phyloP scores from a whole-genome alignment of 768 basidiomycete species.

The Termitomyces eurrhizus region DNA sequence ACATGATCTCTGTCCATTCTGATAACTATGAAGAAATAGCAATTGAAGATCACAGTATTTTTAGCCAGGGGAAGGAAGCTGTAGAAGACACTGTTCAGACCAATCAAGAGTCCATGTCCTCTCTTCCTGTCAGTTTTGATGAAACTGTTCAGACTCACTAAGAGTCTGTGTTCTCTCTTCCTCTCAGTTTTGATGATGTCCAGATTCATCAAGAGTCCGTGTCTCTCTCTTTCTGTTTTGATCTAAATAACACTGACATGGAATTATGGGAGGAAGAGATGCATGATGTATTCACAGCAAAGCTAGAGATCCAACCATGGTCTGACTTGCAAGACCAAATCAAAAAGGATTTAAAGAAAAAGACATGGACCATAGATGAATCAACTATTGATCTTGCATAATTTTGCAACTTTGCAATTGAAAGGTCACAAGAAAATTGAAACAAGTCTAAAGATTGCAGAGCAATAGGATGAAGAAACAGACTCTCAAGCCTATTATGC shows the following conservation, averaged over 20 bases:
- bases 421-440: background rate
- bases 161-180: background rate
- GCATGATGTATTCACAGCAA: background rate
- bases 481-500: background rate
- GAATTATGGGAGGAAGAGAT: background rate
- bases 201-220: background rate
- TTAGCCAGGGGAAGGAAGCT: too few species aligned
- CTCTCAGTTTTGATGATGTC: background rate
- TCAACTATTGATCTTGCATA: background rate
- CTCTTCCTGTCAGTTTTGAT: background rate
- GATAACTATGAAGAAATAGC: background rate
- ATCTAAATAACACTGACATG: background rate
- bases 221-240: background rate
- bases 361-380: background rate
- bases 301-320: background rate
- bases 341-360: background rate
- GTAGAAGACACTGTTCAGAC: background rate
- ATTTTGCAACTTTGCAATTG: background rate
- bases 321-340: background rate
- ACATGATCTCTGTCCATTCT: background rate
- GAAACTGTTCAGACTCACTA: background rate
- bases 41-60: background rate
- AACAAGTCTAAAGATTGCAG: background rate
- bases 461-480: background rate
- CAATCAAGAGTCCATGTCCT: background rate